These are phyloP conservation scores for Teunomyces funiuensis DNA, from an alignment of 805 yeast genomes.

Conservation along the genomic window DNA sequence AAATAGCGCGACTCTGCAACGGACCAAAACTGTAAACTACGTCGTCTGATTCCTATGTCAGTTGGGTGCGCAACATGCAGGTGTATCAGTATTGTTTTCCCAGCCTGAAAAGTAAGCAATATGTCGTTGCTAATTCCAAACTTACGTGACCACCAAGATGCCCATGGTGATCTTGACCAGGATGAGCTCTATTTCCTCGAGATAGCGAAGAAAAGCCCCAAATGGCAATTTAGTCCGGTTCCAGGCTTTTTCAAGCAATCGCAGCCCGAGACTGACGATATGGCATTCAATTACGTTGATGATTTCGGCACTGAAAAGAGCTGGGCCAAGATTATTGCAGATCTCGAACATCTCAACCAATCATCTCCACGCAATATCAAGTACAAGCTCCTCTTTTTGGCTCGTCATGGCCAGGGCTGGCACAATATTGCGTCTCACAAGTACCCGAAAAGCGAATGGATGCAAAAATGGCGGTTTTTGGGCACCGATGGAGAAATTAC, in stretches of 20 bases:
- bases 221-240: conserved; percentile 24
- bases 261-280: conserved; percentile 21
- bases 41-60: background rate
- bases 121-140: conserved; percentile 34
- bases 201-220: background rate
- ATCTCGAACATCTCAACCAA: conserved; percentile 15
- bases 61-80: background rate
- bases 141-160: conserved; percentile 30
- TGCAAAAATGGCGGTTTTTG: conserved; percentile 20
- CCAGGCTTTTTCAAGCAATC: conserved; percentile 25
- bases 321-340: conserved; percentile 17
- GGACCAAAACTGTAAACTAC: background rate
- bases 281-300: conserved; percentile 20
- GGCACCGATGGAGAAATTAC: conserved; percentile 25
- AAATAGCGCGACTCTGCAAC: background rate
- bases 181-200: conserved; percentile 18
- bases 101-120: background rate
- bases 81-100: background rate
- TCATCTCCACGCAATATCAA: conserved; percentile 13
- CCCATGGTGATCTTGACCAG: conserved; percentile 26
- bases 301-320: conserved; percentile 19
- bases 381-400: conserved; percentile 24
- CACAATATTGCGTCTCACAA: conserved; percentile 23
- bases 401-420: conserved; percentile 30
- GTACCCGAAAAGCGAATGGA: conserved; percentile 23